Evolutionary conservation across 2,329 filamentous ascomycete species (phyloP).

Genomic region (Colletotrichum kahawae): DNA sequence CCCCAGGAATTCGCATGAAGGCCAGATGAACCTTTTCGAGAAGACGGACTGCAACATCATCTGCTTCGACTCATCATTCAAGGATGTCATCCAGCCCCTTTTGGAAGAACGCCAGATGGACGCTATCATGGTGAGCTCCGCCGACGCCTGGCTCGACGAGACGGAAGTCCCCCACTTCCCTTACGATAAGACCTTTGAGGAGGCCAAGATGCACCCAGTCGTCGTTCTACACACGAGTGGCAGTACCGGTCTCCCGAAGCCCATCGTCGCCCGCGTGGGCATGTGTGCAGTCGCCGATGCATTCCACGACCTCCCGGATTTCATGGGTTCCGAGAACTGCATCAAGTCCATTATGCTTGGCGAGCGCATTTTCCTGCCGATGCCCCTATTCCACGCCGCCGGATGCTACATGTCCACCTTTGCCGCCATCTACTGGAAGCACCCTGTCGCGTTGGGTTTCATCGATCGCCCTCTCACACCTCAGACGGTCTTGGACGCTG

Average conservation of each 20-base stretch:
- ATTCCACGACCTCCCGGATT: conserved; percentile 1
- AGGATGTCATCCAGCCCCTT: conserved; percentile 38
- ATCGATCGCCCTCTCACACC: conserved; percentile 38
- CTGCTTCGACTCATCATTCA: conserved; percentile 34
- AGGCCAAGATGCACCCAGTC: conserved; percentile 46
- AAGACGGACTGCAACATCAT: conserved; percentile 46
- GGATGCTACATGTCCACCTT: conserved; percentile 31
- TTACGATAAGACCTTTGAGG: conserved; percentile 45
- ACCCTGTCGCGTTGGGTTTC: conserved; percentile 31
- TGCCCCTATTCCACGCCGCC: conserved; percentile 46
- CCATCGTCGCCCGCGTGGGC: conserved; percentile 44
- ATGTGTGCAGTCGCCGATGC: conserved; percentile 39
- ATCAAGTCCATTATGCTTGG: not conserved
- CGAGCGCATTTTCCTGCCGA: conserved; percentile 18
- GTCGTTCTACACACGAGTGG: conserved; percentile 51
- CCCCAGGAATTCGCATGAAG: conserved; percentile 49
- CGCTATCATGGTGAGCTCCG: conserved; percentile 34
- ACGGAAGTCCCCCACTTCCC: conserved; percentile 38
- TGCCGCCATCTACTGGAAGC: conserved; percentile 34
- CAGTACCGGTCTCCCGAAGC: conserved; percentile 51
- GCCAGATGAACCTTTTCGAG: conserved; percentile 49
- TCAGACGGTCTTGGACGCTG: conserved; percentile 35
- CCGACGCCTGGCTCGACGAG: conserved; percentile 41
- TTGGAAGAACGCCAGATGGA: conserved; percentile 42
- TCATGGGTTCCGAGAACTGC: conserved; percentile 6